phyloP scores from a whole-genome alignment of 1,139 yeast genomes.

The Nadsonia commutata region DNA sequence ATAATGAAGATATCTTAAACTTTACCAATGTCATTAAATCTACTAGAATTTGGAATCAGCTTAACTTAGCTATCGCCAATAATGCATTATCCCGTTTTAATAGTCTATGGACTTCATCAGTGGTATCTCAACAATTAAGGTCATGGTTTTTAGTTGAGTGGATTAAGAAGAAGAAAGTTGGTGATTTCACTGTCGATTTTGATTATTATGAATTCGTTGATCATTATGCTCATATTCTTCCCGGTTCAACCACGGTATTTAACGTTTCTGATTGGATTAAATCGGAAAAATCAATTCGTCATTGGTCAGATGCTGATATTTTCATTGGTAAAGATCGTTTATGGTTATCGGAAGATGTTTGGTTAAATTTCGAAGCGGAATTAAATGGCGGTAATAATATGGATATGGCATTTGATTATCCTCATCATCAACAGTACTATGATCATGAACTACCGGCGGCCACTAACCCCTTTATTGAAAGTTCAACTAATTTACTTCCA shows the following conservation, averaged over 20 bases:
- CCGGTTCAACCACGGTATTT: slow-evolving; percentile 6
- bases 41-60: slow-evolving; percentile 20
- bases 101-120: slow-evolving; percentile 16
- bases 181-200: slow-evolving; percentile 24
- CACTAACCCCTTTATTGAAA: neutral
- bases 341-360: slow-evolving; percentile 22
- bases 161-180: slow-evolving; percentile 7
- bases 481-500: neutral
- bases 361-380: slow-evolving; percentile 21
- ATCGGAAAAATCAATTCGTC: neutral
- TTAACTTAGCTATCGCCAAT: slow-evolving; percentile 15
- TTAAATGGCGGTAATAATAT: slow-evolving; percentile 12
- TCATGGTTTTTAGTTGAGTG: slow-evolving; percentile 18
- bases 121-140: slow-evolving; percentile 21
- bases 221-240: slow-evolving; percentile 18
- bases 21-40: slow-evolving; percentile 7
- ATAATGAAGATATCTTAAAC: slow-evolving; percentile 6
- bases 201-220: slow-evolving; percentile 21
- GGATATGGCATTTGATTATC: neutral
- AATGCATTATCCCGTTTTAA: slow-evolving; percentile 11
- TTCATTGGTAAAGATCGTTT: slow-evolving; percentile 20
- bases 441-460: neutral
- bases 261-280: slow-evolving; percentile 4
- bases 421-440: neutral
- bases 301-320: slow-evolving; percentile 18